A percentile compares a stretch with the other conserved stretches of the same genome.
Conservation (phyloP, 2,329 filamentous ascomycete species). For the Calonectria crousiana region DNA sequence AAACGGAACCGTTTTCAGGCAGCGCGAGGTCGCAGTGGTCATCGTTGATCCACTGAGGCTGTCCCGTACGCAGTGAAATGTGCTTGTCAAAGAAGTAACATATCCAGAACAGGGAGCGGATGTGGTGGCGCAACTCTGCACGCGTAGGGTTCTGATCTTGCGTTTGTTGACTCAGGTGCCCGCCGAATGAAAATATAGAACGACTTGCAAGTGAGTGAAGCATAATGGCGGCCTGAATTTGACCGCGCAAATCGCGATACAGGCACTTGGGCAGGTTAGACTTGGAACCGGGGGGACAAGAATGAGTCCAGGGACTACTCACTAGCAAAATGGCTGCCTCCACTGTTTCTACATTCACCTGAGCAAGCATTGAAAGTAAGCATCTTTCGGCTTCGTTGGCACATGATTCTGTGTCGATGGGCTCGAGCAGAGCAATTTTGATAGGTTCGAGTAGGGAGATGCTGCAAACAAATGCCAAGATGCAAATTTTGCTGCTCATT, state of each 20-base stretch:
- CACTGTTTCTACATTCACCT: background rate
- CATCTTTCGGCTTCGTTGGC: background rate
- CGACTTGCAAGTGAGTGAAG: background rate
- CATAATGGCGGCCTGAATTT: background rate
- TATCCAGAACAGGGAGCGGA: background rate
- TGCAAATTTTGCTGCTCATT: background rate
- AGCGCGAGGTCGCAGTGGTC: background rate
- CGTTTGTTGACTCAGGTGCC: background rate
- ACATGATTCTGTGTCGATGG: background rate
- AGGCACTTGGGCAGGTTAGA: background rate
- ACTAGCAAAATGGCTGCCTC: background rate
- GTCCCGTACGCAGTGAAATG: background rate
- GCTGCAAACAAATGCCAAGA: background rate
- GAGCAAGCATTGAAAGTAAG: background rate
- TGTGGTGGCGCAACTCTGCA: background rate
- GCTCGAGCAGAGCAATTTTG: background rate
- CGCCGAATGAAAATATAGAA: background rate
- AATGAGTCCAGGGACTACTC: background rate
- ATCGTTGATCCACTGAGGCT: slow-evolving; percentile 1
- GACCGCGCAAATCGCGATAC: background rate
- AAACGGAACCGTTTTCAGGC: background rate
- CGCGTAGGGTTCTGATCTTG: background rate
- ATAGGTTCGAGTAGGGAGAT: background rate
- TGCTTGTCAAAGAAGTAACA: background rate
- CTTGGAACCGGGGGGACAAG: too few relatives aligned